These are phyloP conservation scores for Neofusicoccum laricinum DNA, from an alignment of 2,329 filamentous ascomycete species.

Conservation along the genomic window DNA sequence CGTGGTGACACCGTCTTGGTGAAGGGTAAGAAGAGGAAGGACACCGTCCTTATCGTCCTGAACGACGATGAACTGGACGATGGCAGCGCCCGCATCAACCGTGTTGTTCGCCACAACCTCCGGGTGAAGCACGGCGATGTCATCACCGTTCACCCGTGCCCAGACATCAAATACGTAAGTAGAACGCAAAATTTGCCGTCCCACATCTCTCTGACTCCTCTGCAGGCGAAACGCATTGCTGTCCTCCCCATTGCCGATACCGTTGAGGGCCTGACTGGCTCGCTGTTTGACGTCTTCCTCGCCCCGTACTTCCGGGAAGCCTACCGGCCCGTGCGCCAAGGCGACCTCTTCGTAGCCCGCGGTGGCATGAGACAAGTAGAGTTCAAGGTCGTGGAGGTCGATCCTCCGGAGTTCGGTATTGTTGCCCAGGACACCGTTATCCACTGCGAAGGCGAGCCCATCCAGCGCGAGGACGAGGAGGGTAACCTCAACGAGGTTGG, in stretches of 20 bases:
- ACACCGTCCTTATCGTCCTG: constrained; percentile 95
- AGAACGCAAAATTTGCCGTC: neutral
- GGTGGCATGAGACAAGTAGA: constrained; percentile 99
- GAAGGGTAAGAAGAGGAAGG: constrained; percentile 99
- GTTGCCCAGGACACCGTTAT: constrained; percentile 98
- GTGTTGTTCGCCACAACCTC: constrained; percentile 96
- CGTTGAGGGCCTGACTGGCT: constrained; percentile 94
- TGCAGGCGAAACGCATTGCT: constrained; percentile 93
- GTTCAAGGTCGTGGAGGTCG: constrained; percentile 99
- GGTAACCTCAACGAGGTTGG: constrained; percentile 99
- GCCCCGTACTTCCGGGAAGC: constrained; percentile 99
- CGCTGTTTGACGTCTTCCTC: constrained; percentile 97
- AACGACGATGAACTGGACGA: constrained; percentile 98
- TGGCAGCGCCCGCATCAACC: constrained; percentile 94
- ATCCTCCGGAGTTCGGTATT: constrained; percentile 97
- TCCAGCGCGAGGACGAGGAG: constrained; percentile 98
- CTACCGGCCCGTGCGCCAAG: constrained; percentile 94
- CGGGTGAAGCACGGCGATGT: constrained; percentile 98
- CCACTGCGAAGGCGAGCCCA: constrained; percentile 95
- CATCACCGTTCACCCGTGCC: constrained; percentile 94
- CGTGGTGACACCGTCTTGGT: constrained; percentile 97
- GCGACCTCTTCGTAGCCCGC: constrained; percentile 94
- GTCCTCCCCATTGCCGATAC: constrained; percentile 98
- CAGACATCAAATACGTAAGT: constrained; percentile 99
- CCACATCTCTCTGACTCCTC: constrained; percentile 6